These are phyloP conservation scores for Porcisia hertigi DNA, from an alignment of 208 protist species.

Conservation along the genomic window DNA sequence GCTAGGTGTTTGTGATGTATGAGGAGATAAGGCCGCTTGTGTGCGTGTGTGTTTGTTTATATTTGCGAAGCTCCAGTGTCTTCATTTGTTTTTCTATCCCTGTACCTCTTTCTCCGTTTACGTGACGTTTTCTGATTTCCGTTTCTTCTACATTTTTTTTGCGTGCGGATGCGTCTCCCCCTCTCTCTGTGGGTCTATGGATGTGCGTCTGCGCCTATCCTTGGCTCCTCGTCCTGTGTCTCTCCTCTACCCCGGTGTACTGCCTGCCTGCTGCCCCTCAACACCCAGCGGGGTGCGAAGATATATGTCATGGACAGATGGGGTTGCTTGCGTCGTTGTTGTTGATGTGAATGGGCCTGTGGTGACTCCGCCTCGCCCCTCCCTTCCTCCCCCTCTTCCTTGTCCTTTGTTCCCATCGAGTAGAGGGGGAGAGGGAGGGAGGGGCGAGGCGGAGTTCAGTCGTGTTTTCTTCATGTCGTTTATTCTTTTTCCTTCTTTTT, in stretches of 20 bases:
- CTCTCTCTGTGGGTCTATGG: background rate
- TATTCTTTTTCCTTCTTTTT: background rate
- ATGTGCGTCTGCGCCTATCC: background rate
- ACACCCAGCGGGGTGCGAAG: too few relatives aligned
- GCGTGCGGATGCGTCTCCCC: too few relatives aligned
- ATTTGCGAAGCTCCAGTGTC: background rate
- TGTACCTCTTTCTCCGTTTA: background rate
- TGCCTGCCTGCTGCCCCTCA: too few relatives aligned
- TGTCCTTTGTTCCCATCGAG: background rate
- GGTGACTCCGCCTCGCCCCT: background rate
- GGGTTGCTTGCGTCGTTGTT: background rate
- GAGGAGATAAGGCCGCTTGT: too few relatives aligned
- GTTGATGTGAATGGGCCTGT: too few relatives aligned
- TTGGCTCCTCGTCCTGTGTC: background rate
- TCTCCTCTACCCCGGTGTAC: background rate
- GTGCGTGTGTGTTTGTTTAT: background rate
- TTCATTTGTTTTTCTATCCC: background rate
- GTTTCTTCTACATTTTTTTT: background rate
- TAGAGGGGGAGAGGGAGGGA: too few relatives aligned
- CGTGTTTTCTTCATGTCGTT: background rate
- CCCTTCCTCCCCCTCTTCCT: background rate
- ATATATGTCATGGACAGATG: too few relatives aligned
- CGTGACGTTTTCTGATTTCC: background rate
- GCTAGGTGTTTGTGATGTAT: too few relatives aligned
- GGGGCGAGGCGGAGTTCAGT: too few relatives aligned